Conservation (phyloP, 1,139 yeast species). For the Zygoascus hellenicus region DNA sequence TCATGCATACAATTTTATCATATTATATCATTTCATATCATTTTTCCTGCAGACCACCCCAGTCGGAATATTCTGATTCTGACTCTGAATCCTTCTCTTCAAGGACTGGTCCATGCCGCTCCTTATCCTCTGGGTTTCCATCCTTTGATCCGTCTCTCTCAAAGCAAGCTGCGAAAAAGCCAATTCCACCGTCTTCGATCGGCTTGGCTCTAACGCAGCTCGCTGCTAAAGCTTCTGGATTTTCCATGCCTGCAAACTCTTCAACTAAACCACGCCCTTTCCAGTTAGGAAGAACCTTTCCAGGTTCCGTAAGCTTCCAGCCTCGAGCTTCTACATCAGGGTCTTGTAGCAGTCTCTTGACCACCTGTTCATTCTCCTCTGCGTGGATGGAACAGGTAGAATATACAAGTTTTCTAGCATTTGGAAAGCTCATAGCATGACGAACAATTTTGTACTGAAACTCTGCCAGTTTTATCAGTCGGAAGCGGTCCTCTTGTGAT, state of each 20-base stretch:
- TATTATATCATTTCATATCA: not conserved
- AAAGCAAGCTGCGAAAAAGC: conserved; percentile 89
- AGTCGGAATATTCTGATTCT: conserved; percentile 15
- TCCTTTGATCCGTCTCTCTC: conserved; percentile 32
- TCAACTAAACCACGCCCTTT: conserved; percentile 69
- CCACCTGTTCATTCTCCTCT: conserved; percentile 90
- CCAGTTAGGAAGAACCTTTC: conserved; percentile 75
- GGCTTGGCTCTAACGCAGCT: conserved; percentile 86
- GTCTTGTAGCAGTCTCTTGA: conserved; percentile 65
- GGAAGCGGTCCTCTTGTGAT: conserved; percentile 39
- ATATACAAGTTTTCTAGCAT: conserved; percentile 73
- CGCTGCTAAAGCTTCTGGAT: conserved; percentile 57
- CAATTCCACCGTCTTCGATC: conserved; percentile 90
- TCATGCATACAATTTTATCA: not conserved
- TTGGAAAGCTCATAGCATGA: conserved; percentile 82
- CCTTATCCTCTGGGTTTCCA: not conserved
- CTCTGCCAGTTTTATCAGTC: conserved; percentile 68
- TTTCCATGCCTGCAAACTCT: conserved; percentile 51
- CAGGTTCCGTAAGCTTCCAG: conserved; percentile 65
- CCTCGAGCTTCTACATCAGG: conserved; percentile 54
- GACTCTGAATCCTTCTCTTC: not conserved
- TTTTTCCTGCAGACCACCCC: conserved; percentile 25
- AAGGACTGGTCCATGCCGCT: not conserved
- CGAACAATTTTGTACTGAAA: conserved; percentile 83
- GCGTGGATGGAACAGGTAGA: conserved; percentile 94